Conservation (phyloP, 2,329 filamentous ascomycete genomes). For the Fusarium illudens region DNA sequence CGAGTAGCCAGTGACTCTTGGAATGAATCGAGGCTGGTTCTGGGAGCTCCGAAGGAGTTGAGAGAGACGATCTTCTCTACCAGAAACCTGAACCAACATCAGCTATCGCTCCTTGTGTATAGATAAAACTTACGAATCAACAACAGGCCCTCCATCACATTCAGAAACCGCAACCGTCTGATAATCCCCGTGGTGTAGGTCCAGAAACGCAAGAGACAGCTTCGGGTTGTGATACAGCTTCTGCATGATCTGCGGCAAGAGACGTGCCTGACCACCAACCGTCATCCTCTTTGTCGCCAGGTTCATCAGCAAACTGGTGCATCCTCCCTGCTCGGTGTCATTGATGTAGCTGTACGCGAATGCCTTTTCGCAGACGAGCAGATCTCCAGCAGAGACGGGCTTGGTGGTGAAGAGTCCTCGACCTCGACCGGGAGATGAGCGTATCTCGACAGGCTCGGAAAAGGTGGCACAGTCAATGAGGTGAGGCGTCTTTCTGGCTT, state of each 20-base stretch:
- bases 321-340: slow-evolving; percentile 26
- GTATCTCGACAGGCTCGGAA: slow-evolving; percentile 52
- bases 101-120: rapidly evolving
- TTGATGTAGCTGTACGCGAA: slow-evolving; percentile 52
- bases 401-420: slow-evolving; percentile 61
- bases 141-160: slow-evolving; percentile 50
- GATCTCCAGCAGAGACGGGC: slow-evolving; percentile 57
- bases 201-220: slow-evolving; percentile 11
- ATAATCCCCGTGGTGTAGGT: slow-evolving; percentile 54
- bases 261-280: slow-evolving; percentile 51
- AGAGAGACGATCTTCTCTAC: slow-evolving; percentile 52
- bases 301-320: slow-evolving; percentile 49
- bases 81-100: slow-evolving; percentile 51
- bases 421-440: slow-evolving; percentile 51
- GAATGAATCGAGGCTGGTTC: slow-evolving; percentile 26
- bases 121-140: slow-evolving; percentile 54
- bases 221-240: slow-evolving; percentile 55
- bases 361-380: slow-evolving; percentile 65
- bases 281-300: slow-evolving; percentile 41
- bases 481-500: slow-evolving; percentile 50
- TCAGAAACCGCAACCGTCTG: slow-evolving; percentile 17
- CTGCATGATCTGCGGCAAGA: slow-evolving; percentile 53
- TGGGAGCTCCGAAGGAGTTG: slow-evolving; percentile 54
- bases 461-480: slow-evolving; percentile 59
- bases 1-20: background rate